Percentiles rank a stretch among this genome's conserved stretches.
These are phyloP conservation scores for Leccinum griseonigrum DNA, from an alignment of 1,284 basidiomycete genomes.

Conservation along the genomic window DNA sequence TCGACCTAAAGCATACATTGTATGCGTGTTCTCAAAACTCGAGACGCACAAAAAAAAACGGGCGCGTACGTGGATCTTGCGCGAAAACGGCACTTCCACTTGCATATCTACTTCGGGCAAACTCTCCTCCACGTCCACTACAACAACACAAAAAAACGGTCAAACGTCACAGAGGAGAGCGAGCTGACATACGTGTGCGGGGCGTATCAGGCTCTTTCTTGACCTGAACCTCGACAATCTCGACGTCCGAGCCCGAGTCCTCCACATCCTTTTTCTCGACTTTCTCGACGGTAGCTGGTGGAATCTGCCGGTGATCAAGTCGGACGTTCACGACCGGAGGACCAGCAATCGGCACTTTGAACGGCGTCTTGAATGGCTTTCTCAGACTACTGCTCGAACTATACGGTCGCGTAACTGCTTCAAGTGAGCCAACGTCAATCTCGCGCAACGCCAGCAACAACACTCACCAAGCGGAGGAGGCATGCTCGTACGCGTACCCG, in stretches of 20 bases:
- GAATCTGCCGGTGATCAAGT: not conserved
- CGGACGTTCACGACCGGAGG: not conserved
- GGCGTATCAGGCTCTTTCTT: not conserved
- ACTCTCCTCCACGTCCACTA: conserved; percentile 25
- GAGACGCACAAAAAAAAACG: not conserved
- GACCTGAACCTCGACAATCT: conserved; percentile 15
- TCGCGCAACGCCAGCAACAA: not conserved
- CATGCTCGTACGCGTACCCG: conserved; percentile 6
- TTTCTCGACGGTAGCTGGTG: not conserved
- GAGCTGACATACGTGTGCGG: conserved; percentile 9
- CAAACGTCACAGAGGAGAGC: not conserved
- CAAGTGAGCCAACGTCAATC: not conserved
- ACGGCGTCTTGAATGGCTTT: conserved; percentile 48
- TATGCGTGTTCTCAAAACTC: not conserved
- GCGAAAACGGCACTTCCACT: conserved; percentile 56
- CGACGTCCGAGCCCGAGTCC: conserved; percentile 6
- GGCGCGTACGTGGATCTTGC: conserved; percentile 55
- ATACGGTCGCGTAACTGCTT: conserved; percentile 43
- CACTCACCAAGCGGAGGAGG: conserved; percentile 37
- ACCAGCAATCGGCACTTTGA: conserved; percentile 32
- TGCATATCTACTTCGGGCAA: conserved; percentile 45
- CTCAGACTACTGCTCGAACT: conserved; percentile 39
- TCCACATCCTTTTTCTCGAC: not conserved
- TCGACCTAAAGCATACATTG: conserved; percentile 17
- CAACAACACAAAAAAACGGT: conserved; percentile 4